These are phyloP conservation scores for Calonectria henricotiae DNA, from an alignment of 2,329 filamentous ascomycete genomes.

Conservation along the genomic window DNA sequence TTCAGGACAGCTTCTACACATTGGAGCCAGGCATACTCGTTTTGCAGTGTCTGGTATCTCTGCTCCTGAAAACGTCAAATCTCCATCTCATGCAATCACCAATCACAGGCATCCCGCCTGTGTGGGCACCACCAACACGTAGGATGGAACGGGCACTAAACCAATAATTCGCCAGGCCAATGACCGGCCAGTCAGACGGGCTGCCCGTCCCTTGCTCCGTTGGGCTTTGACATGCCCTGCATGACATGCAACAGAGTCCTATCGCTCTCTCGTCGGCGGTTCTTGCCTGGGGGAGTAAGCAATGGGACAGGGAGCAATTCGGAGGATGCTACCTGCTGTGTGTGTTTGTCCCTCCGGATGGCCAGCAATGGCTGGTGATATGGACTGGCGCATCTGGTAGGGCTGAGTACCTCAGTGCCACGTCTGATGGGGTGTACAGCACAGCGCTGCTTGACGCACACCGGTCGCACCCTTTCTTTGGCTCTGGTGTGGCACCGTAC, in stretches of 20 bases:
- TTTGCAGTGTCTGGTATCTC: not conserved
- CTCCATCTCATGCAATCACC: not conserved
- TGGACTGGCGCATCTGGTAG: slow-evolving; percentile 42
- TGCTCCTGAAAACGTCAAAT: not conserved
- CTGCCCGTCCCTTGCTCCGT: slow-evolving; percentile 23
- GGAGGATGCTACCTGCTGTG: slow-evolving; percentile 12
- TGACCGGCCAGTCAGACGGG: slow-evolving; percentile 34
- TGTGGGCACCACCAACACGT: slow-evolving; percentile 23
- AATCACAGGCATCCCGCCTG: slow-evolving; percentile 32
- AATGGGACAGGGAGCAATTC: slow-evolving; percentile 25
- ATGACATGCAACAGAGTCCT: slow-evolving; percentile 25
- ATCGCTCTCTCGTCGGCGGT: slow-evolving; percentile 16
- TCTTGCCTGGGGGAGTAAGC: slow-evolving; percentile 19
- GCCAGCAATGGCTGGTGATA: slow-evolving; percentile 17
- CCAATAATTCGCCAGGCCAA: slow-evolving; percentile 28
- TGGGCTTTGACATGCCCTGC: slow-evolving; percentile 15
- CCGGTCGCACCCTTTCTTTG: slow-evolving; percentile 37
- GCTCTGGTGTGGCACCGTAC: slow-evolving; percentile 25
- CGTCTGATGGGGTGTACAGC: slow-evolving; percentile 45
- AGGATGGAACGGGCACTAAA: slow-evolving; percentile 27
- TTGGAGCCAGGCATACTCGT: not conserved
- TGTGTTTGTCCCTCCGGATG: slow-evolving; percentile 1
- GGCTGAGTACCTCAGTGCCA: slow-evolving; percentile 51
- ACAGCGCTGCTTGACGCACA: slow-evolving; percentile 34
- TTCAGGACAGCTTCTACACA: not conserved